A percentile compares a stretch with the other conserved stretches of the same genome.
These are phyloP conservation scores for Aureobasidium sp. DNA, from an alignment of 2,329 filamentous ascomycete species.

Conservation along the genomic window DNA sequence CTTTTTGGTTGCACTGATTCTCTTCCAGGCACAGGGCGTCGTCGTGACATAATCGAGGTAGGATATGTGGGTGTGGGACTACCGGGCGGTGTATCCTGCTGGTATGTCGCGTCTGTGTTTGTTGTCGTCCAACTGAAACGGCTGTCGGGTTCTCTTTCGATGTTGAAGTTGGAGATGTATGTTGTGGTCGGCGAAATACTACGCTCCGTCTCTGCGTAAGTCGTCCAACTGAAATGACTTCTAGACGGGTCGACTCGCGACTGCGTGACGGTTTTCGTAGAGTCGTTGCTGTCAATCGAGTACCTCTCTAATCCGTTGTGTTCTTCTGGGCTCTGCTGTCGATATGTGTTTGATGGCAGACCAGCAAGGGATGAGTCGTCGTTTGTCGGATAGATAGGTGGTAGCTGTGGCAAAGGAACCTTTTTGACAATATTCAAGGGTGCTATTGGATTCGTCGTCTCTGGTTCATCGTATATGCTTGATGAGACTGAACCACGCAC, in stretches of 20 bases:
- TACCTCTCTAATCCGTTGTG: background rate
- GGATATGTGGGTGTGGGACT: constrained; percentile 33
- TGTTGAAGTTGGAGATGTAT: constrained; percentile 15
- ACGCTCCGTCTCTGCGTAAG: constrained; percentile 22
- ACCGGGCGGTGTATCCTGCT: constrained; percentile 35
- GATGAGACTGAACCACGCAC: constrained; percentile 1
- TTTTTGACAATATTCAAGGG: constrained; percentile 18
- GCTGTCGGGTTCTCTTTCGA: constrained; percentile 22
- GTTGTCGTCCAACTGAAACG: constrained; percentile 39
- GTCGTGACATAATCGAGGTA: constrained; percentile 13
- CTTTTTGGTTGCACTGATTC: constrained; percentile 15
- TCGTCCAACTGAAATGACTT: constrained; percentile 31
- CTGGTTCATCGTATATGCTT: background rate
- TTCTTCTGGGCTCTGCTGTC: background rate
- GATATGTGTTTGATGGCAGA: background rate
- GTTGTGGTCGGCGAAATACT: constrained; percentile 13
- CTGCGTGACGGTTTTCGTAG: background rate
- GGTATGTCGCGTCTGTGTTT: constrained; percentile 33
- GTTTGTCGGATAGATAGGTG: background rate
- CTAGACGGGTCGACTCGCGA: background rate
- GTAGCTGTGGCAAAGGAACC: background rate
- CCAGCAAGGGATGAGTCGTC: background rate
- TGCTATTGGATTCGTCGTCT: background rate
- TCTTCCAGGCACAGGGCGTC: constrained; percentile 18
- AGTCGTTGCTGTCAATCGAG: constrained; percentile 15